phyloP scores from a whole-genome alignment of 495 filamentous ascomycete genomes.

The Venustampulla echinocandica region DNA sequence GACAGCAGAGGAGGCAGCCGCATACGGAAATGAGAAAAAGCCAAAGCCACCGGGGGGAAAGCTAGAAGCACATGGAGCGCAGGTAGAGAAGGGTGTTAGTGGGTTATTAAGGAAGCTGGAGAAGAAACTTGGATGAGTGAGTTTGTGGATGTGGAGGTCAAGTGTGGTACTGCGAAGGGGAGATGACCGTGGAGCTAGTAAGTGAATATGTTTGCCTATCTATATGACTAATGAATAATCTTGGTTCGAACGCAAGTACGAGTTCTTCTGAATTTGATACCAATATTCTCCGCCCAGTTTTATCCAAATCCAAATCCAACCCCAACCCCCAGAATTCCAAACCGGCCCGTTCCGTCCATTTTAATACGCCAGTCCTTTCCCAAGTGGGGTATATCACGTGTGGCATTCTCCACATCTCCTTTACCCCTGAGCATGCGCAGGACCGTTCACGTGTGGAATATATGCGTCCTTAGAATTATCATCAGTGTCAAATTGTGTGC shows the following conservation, averaged over 20 bases:
- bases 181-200: not conserved
- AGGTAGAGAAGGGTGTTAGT: conserved; percentile 69
- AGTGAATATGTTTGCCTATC: too few relatives aligned
- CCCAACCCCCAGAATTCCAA: too few relatives aligned
- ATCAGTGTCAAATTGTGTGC: not conserved
- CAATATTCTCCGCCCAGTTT: too few relatives aligned
- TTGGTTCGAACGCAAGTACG: too few relatives aligned
- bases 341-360: too few relatives aligned
- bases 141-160: not conserved
- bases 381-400: not conserved
- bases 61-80: conserved; percentile 59
- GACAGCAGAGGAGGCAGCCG: conserved; percentile 50
- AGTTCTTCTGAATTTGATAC: too few relatives aligned
- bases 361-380: too few relatives aligned
- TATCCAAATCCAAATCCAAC: too few relatives aligned
- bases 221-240: too few relatives aligned
- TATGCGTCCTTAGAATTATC: not conserved
- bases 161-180: not conserved
- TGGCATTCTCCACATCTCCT: not conserved
- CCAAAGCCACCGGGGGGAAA: conserved; percentile 35
- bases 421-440: not conserved
- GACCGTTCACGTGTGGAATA: not conserved
- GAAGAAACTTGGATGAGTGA: conserved; percentile 55
- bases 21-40: conserved; percentile 25
- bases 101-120: conserved; percentile 83